Conservation (phyloP, 2,329 filamentous ascomycete genomes). For the Hymenoscyphus occultus region DNA sequence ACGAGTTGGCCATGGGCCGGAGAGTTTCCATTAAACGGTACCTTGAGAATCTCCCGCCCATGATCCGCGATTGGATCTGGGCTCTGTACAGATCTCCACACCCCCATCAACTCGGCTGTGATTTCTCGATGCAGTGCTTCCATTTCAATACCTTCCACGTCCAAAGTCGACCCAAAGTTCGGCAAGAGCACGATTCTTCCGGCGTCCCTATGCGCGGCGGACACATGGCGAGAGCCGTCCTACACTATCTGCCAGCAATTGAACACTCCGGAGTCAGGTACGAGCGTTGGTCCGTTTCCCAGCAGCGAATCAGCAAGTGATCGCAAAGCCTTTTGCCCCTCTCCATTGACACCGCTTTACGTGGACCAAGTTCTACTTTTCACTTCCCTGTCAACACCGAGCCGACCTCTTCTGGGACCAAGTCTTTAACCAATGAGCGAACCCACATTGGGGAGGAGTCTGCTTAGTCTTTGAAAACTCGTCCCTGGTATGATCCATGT, state of each 20-base stretch:
- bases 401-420: neutral
- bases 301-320: constrained; percentile 1
- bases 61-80: constrained; percentile 9
- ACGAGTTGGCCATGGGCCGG: neutral
- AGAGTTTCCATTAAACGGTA: neutral
- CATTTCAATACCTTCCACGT: neutral
- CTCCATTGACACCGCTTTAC: neutral
- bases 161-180: neutral
- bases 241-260: neutral
- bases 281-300: neutral
- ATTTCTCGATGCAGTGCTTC: neutral
- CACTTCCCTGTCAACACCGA: neutral
- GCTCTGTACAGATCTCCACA: constrained; percentile 5
- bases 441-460: constrained; percentile 7
- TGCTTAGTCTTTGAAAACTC: constrained; percentile 5
- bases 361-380: neutral
- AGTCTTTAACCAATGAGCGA: neutral
- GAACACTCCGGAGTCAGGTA: constrained; percentile 3
- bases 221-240: neutral
- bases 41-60: constrained; percentile 9
- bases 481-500: constrained; percentile 4
- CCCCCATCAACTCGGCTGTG: neutral
- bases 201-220: constrained; percentile 1
- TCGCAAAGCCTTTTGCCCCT: constrained; percentile 2
- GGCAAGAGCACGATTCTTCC: neutral